These are phyloP conservation scores for Metschnikowia dekortorum DNA, from an alignment of 805 yeast genomes.

Conservation along the genomic window DNA sequence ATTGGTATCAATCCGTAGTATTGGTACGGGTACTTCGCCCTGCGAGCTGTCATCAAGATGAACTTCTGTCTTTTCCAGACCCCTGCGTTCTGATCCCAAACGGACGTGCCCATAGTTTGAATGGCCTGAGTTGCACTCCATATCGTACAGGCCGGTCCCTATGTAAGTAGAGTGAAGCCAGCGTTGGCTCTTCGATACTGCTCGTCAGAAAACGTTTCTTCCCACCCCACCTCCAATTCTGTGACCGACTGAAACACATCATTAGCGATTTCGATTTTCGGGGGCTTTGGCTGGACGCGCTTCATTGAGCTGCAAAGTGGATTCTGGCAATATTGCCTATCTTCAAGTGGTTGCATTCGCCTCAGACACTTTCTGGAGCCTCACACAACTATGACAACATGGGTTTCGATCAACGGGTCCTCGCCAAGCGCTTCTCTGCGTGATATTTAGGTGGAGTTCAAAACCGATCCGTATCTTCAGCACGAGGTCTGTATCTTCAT, in stretches of 20 bases:
- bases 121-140: constrained; percentile 49
- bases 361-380: constrained; percentile 46
- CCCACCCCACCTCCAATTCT: constrained; percentile 44
- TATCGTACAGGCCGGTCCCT: constrained; percentile 46
- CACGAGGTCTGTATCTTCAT: constrained; percentile 44
- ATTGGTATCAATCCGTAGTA: constrained; percentile 37
- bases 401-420: constrained; percentile 21
- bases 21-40: constrained; percentile 42
- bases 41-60: constrained; percentile 51
- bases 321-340: constrained; percentile 37
- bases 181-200: constrained; percentile 40
- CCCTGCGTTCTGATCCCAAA: constrained; percentile 48
- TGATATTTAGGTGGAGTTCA: constrained; percentile 6
- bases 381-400: constrained; percentile 42
- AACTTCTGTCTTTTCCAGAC: constrained; percentile 52
- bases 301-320: constrained; percentile 12
- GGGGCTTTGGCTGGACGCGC: not conserved
- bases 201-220: constrained; percentile 48
- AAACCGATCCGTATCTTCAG: constrained; percentile 12
- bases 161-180: constrained; percentile 60
- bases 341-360: constrained; percentile 41
- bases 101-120: constrained; percentile 52
- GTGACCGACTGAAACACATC: constrained; percentile 40
- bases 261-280: constrained; percentile 12
- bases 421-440: constrained; percentile 8